Percentiles rank a stretch among this genome's conserved stretches.
Conservation (phyloP, 1,284 basidiomycete species). For the Cryptococcus amylolentus region DNA sequence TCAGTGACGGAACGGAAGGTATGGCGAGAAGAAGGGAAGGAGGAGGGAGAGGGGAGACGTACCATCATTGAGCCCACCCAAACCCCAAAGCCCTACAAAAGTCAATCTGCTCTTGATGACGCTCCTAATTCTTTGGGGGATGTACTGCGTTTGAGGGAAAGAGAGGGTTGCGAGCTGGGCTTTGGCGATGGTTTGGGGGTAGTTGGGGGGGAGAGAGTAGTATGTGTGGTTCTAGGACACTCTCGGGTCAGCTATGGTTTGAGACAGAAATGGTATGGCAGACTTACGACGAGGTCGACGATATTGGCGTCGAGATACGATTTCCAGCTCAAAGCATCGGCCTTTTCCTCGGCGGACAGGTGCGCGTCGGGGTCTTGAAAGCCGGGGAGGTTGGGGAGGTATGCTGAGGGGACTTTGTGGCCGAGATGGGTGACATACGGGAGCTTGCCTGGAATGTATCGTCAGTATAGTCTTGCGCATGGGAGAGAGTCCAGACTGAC, state of each 20-base stretch:
- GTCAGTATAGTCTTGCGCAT: background rate
- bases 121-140: slow-evolving; percentile 38
- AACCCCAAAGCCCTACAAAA: slow-evolving; percentile 41
- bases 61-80: slow-evolving; percentile 36
- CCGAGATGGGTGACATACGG: slow-evolving; percentile 34
- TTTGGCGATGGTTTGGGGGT: slow-evolving; percentile 25
- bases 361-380: slow-evolving; percentile 28
- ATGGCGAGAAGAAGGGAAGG: background rate
- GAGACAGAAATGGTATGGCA: background rate
- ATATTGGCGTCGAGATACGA: slow-evolving; percentile 42
- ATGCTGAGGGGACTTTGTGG: slow-evolving; percentile 13
- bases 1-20: too few relatives aligned
- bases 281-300: slow-evolving; percentile 41
- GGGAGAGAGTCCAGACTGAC: slow-evolving; percentile 7
- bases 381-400: slow-evolving; percentile 25
- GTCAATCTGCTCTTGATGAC: slow-evolving; percentile 35
- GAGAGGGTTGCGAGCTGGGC: slow-evolving; percentile 27
- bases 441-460: slow-evolving; percentile 20
- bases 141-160: slow-evolving; percentile 40
- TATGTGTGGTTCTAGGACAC: slow-evolving; percentile 40
- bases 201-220: slow-evolving; percentile 44
- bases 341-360: slow-evolving; percentile 22
- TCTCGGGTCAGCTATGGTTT: too few relatives aligned
- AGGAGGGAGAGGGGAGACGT: background rate
- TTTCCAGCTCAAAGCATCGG: slow-evolving; percentile 36